These are phyloP conservation scores for Pythium plurisporium DNA, from an alignment of 352 stramenopile genomes.

Conservation along the genomic window DNA sequence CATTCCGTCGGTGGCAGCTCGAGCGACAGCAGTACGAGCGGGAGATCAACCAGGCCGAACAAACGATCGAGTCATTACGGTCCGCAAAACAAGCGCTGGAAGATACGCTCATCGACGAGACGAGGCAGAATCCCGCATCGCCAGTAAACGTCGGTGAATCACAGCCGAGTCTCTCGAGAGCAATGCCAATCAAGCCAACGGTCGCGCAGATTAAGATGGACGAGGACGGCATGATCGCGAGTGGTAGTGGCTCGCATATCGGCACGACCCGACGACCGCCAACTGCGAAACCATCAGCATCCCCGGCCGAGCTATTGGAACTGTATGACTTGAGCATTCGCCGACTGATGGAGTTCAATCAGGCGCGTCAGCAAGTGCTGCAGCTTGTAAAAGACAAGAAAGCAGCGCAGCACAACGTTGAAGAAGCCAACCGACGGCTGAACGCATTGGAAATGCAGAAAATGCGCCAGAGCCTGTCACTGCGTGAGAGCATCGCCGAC, in stretches of 20 bases:
- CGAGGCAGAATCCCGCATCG: too few species aligned
- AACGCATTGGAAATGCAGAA: slow-evolving; percentile 83
- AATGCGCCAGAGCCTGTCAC: slow-evolving; percentile 61
- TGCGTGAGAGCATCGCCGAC: slow-evolving; percentile 75
- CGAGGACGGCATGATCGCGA: too few species aligned
- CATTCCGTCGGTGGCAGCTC: slow-evolving; percentile 54
- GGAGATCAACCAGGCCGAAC: slow-evolving; percentile 56
- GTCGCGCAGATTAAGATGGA: slow-evolving; percentile 17
- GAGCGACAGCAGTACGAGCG: slow-evolving; percentile 69
- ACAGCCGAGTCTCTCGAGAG: neutral
- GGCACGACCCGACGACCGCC: neutral
- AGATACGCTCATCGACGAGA: slow-evolving; percentile 47
- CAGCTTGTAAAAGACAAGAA: slow-evolving; percentile 67
- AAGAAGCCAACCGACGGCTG: slow-evolving; percentile 46
- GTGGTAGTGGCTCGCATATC: neutral
- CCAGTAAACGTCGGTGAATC: neutral
- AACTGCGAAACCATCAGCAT: neutral
- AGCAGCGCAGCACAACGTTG: slow-evolving; percentile 47
- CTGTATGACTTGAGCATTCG: slow-evolving; percentile 53
- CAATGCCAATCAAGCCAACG: neutral
- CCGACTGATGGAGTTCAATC: slow-evolving; percentile 54
- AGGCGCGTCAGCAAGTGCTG: slow-evolving; percentile 50
- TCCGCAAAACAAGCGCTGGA: slow-evolving; percentile 55
- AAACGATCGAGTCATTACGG: slow-evolving; percentile 49
- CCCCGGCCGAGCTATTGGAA: neutral